These are phyloP conservation scores for Ceratocystiopsis sp. DNA, from an alignment of 2,329 filamentous ascomycete species.

Conservation along the genomic window DNA sequence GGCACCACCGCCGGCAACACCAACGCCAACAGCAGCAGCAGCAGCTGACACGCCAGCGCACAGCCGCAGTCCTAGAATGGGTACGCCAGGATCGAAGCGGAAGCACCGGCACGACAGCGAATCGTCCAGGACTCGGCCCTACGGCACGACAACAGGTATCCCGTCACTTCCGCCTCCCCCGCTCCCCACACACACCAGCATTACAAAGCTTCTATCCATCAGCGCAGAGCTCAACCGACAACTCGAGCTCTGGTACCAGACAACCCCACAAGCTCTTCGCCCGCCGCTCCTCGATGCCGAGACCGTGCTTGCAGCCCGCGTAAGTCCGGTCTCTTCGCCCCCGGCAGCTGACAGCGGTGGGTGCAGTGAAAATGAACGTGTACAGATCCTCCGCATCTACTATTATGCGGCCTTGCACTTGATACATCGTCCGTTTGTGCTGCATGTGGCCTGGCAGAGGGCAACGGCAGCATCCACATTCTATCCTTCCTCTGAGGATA, in stretches of 20 bases:
- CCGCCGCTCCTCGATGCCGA: conserved; percentile 32
- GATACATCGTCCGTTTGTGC: conserved; percentile 45
- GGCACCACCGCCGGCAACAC: too few species aligned
- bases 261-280: conserved; percentile 19
- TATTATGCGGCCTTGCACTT: conserved; percentile 57
- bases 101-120: too few species aligned
- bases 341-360: too few species aligned
- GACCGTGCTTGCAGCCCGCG: too few species aligned
- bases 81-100: too few species aligned
- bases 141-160: too few species aligned
- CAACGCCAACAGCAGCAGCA: too few species aligned
- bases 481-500: neutral
- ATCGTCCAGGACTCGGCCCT: too few species aligned
- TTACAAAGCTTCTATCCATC: conserved; percentile 16
- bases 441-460: conserved; percentile 11
- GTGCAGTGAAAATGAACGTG: conserved; percentile 30
- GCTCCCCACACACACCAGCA: conserved; percentile 6
- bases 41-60: too few species aligned
- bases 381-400: conserved; percentile 51
- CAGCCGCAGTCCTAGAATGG: too few species aligned
- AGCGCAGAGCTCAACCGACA: conserved; percentile 21
- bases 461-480: neutral
- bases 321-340: too few species aligned
- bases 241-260: conserved; percentile 21
- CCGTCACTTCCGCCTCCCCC: too few species aligned